phyloP scores from a whole-genome alignment of 2,329 filamentous ascomycete genomes.

The Clathrospora elynae region DNA sequence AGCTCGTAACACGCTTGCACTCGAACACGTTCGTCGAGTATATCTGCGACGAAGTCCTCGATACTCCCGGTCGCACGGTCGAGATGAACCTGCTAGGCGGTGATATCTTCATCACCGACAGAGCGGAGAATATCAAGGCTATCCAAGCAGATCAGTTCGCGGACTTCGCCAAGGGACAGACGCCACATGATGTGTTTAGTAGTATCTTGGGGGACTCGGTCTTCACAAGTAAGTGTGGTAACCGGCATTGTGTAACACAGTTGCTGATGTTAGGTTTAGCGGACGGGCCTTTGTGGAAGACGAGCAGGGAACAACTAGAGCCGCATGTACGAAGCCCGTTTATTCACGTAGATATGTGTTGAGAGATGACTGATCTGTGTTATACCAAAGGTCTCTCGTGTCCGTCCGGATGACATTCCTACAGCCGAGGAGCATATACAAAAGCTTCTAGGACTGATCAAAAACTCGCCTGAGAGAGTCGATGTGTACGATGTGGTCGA shows the following conservation, averaged over 20 bases:
- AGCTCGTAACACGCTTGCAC: constrained; percentile 6
- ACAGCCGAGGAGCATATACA: constrained; percentile 6
- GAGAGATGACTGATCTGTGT: neutral
- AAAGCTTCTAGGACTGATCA: constrained; percentile 3
- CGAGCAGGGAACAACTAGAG: constrained; percentile 8
- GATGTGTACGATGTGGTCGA: constrained; percentile 10
- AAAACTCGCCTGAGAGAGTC: constrained; percentile 1
- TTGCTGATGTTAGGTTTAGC: neutral
- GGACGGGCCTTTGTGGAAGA: constrained; percentile 11
- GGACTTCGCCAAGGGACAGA: constrained; percentile 10
- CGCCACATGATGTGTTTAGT: constrained; percentile 14
- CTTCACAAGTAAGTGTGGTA: constrained; percentile 8
- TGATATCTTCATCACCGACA: constrained; percentile 12
- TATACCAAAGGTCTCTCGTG: constrained; percentile 3
- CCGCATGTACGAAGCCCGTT: constrained; percentile 1
- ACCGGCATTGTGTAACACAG: neutral
- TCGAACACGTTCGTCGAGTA: constrained; percentile 12
- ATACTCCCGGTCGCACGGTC: constrained; percentile 9
- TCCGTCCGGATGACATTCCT: constrained; percentile 8
- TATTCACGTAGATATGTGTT: neutral
- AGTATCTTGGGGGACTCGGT: constrained; percentile 12
- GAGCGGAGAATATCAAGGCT: constrained; percentile 15
- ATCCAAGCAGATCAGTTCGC: constrained; percentile 12
- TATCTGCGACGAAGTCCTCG: constrained; percentile 10
- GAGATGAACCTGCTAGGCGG: constrained; percentile 13